Evolutionary conservation across 371 early-diverging fungal genomes (phyloP), one percentile per base, ranked within the genome.

Genomic region (Mortierella sp.): DNA sequence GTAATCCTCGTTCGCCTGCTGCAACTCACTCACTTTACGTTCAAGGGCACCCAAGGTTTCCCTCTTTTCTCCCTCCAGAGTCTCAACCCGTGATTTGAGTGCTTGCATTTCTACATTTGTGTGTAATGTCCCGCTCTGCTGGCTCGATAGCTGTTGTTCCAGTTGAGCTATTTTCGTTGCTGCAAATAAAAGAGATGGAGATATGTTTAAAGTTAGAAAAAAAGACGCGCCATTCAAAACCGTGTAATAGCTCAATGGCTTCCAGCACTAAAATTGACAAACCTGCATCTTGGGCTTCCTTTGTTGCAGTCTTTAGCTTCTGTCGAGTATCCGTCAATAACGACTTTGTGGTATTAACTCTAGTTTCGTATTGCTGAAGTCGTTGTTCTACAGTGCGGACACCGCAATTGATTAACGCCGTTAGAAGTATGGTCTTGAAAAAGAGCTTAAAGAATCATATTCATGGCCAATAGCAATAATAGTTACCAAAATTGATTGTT

Each of bases 251-350:
- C 10, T 43, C 43, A 15, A 43, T 3, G 16, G 16, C 21, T 48
- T 48, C n/a, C 48, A 15, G n/a, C 52, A 59, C 7, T 16, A 4
- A n/a, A 38, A 15, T 38, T 38, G 19, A 62, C 77, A 50, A 43
- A 81, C 82, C 76, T 53, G 73, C 58, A 64, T 74, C 63, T 66
- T 86, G 19, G 41, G 76, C 63, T 57, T 75, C 65, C 69, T 77
- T 61, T 68, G 67, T 58, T 72, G 80, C 70, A 72, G 76, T 32
- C 68, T 66, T 68, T 4, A 88, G 74, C 60, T 88, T 84, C 45
- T 84, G 84, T 28, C 84, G 75, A 41, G 74, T 74, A 2, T 69
- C 64, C 19, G 77, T 67, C 22, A 87, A 61, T 58, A 81, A 83
- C 24, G 70, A 38, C 48, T 82, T 83, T 61, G 74, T 65, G 21